Percentiles rank a stretch among this genome's conserved stretches.
Evolutionary conservation across 495 filamentous ascomycete species (phyloP).

Genomic region (Aspergillus ostianus): DNA sequence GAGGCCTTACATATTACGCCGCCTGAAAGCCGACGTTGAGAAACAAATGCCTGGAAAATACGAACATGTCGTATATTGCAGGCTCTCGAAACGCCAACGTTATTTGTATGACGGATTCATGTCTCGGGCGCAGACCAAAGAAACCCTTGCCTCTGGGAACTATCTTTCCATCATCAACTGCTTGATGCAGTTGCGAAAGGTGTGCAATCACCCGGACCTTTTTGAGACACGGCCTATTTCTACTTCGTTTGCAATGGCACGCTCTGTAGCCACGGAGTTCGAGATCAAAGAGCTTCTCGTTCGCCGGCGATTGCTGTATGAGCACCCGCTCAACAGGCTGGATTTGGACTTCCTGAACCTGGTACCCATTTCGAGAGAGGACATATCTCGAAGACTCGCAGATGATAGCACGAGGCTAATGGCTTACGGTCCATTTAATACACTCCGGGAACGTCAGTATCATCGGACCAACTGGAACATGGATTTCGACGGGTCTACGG

Average conservation of each 20-base stretch:
- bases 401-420: constrained; percentile 63
- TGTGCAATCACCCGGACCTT: constrained; percentile 97
- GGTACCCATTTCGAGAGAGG: constrained; percentile 69
- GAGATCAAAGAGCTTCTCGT: constrained; percentile 73
- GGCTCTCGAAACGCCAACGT: constrained; percentile 89
- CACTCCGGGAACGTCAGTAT: constrained; percentile 62
- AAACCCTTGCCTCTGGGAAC: constrained; percentile 89
- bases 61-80: constrained; percentile 93
- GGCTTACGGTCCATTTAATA: constrained; percentile 59
- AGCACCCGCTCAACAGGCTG: constrained; percentile 62
- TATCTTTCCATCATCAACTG: constrained; percentile 98
- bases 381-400: constrained; percentile 57
- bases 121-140: constrained; percentile 84
- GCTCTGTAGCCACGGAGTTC: constrained; percentile 74
- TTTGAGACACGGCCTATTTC: constrained; percentile 98
- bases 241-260: constrained; percentile 91
- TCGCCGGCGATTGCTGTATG: constrained; percentile 61
- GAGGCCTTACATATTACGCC: constrained; percentile 85
- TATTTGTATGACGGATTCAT: constrained; percentile 97
- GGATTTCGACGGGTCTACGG: constrained; percentile 58
- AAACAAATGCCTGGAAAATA: constrained; percentile 99
- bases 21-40: constrained; percentile 96
- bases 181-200: constrained; percentile 95
- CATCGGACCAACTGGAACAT: constrained; percentile 59
- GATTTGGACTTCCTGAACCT: constrained; percentile 81